Evolutionary conservation across 495 filamentous ascomycete genomes (phyloP).

Genomic region (Amniculicola lignicola): DNA sequence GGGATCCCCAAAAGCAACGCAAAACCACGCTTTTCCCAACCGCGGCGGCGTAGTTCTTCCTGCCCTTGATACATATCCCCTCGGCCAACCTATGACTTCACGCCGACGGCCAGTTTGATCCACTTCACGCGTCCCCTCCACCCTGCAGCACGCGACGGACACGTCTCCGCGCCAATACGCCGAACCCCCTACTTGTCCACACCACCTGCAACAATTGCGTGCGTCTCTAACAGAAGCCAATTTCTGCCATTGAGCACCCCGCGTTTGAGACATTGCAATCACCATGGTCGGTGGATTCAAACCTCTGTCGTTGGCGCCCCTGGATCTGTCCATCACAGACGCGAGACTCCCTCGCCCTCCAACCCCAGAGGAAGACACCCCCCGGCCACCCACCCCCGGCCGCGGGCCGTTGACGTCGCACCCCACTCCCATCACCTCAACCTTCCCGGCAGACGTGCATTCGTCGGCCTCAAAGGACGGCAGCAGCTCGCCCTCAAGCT

Average conservation of each 20-base stretch:
- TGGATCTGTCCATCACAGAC: conserved; percentile 42
- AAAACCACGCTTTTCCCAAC: too few species aligned
- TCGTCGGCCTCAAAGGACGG: conserved; percentile 17
- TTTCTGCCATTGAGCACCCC: conserved; percentile 7
- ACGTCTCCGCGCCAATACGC: conserved; percentile 16
- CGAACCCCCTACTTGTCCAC: background rate
- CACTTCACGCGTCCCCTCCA: too few species aligned
- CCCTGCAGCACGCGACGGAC: too few species aligned
- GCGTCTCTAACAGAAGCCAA: background rate
- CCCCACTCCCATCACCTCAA: conserved; percentile 32
- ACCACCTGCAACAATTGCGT: conserved; percentile 7
- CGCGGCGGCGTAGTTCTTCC: too few species aligned
- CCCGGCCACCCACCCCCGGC: conserved; percentile 42
- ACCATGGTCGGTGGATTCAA: conserved; percentile 27
- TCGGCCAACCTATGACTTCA: too few species aligned
- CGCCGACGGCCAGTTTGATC: too few species aligned
- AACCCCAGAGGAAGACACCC: too few species aligned
- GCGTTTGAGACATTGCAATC: background rate
- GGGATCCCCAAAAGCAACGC: too few species aligned
- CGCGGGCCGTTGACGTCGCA: conserved; percentile 43
- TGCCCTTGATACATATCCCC: too few species aligned
- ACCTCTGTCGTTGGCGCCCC: conserved; percentile 36
- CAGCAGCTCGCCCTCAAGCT: conserved; percentile 2
- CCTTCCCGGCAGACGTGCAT: conserved; percentile 10
- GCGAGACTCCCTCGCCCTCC: conserved; percentile 39